Percentiles rank a stretch among this genome's conserved stretches.
phyloP scores from a whole-genome alignment of 2,329 filamentous ascomycete species.

The Phaeomoniella chlamydospora region DNA sequence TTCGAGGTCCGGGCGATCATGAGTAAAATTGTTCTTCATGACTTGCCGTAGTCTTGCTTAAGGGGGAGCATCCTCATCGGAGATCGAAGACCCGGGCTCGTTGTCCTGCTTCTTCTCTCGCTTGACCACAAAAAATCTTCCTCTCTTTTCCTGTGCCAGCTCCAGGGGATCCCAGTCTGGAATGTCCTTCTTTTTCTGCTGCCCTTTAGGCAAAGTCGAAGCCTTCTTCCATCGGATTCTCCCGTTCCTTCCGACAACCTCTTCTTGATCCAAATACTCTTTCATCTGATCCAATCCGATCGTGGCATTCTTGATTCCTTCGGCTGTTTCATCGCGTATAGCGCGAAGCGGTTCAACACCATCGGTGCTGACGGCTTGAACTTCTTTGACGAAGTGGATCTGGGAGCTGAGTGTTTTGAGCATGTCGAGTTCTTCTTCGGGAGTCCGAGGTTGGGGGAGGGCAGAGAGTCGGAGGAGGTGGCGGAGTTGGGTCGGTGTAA shows the following conservation, averaged over 20 bases:
- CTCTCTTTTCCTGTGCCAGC: slow-evolving; percentile 50
- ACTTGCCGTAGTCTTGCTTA: no score
- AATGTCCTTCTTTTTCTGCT: slow-evolving; percentile 27
- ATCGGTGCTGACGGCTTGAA: slow-evolving; percentile 64
- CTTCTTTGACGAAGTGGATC: slow-evolving; percentile 76
- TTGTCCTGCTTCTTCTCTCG: slow-evolving; percentile 1
- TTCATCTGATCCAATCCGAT: slow-evolving; percentile 22
- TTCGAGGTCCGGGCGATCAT: no score
- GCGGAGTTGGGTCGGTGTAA: slow-evolving; percentile 55
- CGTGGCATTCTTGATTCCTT: slow-evolving; percentile 21
- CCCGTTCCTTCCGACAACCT: slow-evolving; percentile 23
- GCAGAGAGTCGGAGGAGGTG: slow-evolving; percentile 84
- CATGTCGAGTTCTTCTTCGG: slow-evolving; percentile 54
- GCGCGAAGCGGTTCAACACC: slow-evolving; percentile 60
- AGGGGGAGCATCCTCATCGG: no score
- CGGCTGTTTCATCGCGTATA: slow-evolving; percentile 56
- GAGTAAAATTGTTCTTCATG: no score
- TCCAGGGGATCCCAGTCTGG: slow-evolving; percentile 60
- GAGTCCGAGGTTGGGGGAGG: slow-evolving; percentile 54
- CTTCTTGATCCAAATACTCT: slow-evolving; percentile 23
- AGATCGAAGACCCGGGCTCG: background rate
- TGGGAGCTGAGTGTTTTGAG: slow-evolving; percentile 64
- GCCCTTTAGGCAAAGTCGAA: slow-evolving; percentile 13
- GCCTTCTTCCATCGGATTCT: slow-evolving; percentile 33
- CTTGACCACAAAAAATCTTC: slow-evolving; percentile 66